These are phyloP conservation scores for Ustilago trichophora DNA, from an alignment of 1,284 basidiomycete species.

Conservation along the genomic window DNA sequence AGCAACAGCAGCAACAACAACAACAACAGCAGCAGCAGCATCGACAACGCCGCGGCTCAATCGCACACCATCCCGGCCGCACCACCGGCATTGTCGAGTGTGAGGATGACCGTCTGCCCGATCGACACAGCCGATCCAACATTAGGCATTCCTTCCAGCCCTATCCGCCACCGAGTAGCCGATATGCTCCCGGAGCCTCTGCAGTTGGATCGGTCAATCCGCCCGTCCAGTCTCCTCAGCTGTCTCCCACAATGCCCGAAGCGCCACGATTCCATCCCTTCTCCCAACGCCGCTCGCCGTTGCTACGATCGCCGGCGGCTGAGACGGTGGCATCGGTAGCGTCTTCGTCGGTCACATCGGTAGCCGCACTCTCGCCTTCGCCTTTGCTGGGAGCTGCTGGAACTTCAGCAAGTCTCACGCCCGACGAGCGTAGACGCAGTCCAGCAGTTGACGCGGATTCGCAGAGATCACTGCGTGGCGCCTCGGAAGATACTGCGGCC, in stretches of 20 bases:
- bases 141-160: conserved; percentile 23
- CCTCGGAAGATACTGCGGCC: conserved; percentile 22
- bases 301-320: conserved; percentile 17
- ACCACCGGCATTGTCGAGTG: background rate
- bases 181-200: background rate
- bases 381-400: conserved; percentile 9
- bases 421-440: conserved; percentile 2
- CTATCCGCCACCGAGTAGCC: conserved; percentile 14
- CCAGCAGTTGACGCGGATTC: background rate
- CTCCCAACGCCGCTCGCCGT: background rate
- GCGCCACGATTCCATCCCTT: conserved; percentile 2
- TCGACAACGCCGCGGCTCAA: conserved; percentile 13
- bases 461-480: conserved; percentile 4
- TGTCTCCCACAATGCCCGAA: conserved; percentile 25
- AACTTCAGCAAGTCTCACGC: background rate
- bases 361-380: conserved; percentile 18
- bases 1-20: conserved; percentile 1
- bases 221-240: conserved; percentile 15
- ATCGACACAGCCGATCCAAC: conserved; percentile 10
- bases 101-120: conserved; percentile 21
- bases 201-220: background rate
- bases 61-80: conserved; percentile 8
- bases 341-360: conserved; percentile 13
- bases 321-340: conserved; percentile 15
- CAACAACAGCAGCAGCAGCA: background rate